Evolutionary conservation across 345 rosid genomes (phyloP).

Genomic region (Eucalyptus brandiana): DNA sequence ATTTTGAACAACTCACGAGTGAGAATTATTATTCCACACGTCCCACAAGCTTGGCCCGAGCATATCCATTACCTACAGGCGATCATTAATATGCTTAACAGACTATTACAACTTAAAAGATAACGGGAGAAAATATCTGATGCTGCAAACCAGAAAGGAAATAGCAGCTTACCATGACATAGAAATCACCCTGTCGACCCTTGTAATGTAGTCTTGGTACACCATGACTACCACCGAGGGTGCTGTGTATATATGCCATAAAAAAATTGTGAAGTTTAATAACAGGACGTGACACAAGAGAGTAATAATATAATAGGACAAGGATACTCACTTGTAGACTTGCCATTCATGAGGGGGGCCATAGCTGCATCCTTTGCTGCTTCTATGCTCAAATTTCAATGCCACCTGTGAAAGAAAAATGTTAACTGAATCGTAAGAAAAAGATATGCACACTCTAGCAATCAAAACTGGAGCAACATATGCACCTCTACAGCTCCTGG

Average conservation of each 20-base stretch:
- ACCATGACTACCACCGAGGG: slow-evolving; percentile 38
- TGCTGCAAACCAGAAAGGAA: not conserved
- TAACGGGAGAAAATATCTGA: not conserved
- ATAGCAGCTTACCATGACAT: slow-evolving; percentile 26
- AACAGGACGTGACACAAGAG: not conserved
- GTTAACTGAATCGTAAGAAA: not conserved
- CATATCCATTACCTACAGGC: slow-evolving; percentile 41
- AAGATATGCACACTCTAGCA: not conserved
- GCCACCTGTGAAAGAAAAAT: slow-evolving; percentile 33
- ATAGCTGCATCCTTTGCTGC: slow-evolving; percentile 52
- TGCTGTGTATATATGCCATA: slow-evolving; percentile 5
- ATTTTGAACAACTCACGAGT: slow-evolving; percentile 10
- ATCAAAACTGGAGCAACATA: not conserved
- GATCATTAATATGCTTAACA: not conserved
- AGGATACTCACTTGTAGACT: slow-evolving; percentile 34
- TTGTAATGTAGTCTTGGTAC: slow-evolving; percentile 36
- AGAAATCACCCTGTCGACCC: slow-evolving; percentile 53
- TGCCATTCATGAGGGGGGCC: slow-evolving; percentile 73
- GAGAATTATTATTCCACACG: slow-evolving; percentile 31
- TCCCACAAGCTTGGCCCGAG: slow-evolving; percentile 59
- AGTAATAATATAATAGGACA: not conserved
- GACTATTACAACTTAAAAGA: not conserved
- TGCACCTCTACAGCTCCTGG: slow-evolving; percentile 30
- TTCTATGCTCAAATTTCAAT: slow-evolving; percentile 50
- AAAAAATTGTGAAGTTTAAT: not conserved